A percentile compares a stretch with the other conserved stretches of the same genome.
These are phyloP conservation scores for Lachnellula hyalina DNA, from an alignment of 2,329 filamentous ascomycete species.

Conservation along the genomic window DNA sequence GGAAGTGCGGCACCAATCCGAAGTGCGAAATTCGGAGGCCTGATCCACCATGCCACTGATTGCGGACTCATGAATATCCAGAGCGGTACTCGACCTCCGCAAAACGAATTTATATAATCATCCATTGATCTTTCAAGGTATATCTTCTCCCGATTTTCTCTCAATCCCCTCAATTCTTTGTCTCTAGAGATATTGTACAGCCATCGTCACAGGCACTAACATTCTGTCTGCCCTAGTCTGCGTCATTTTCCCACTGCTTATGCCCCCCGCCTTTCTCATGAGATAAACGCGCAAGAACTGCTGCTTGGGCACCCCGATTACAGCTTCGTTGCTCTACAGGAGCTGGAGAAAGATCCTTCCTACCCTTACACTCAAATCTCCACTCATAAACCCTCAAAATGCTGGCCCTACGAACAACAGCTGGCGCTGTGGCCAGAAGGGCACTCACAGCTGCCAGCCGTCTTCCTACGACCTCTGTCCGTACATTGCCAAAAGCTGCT, in stretches of 20 bases:
- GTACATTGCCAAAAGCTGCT: constrained; percentile 26
- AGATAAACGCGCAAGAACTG: constrained; percentile 18
- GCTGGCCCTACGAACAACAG: constrained; percentile 30
- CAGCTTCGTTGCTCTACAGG: constrained; percentile 22
- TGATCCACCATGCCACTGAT: background rate
- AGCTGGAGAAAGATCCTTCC: constrained; percentile 22
- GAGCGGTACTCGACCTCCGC: background rate
- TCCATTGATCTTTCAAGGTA: constrained; percentile 17
- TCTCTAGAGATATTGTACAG: background rate
- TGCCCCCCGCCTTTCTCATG: constrained; percentile 26
- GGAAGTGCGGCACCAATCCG: background rate
- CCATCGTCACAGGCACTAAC: background rate
- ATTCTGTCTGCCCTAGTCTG: constrained; percentile 13
- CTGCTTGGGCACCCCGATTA: constrained; percentile 23
- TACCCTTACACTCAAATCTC: constrained; percentile 11
- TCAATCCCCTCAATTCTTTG: background rate
- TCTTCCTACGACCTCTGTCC: constrained; percentile 21
- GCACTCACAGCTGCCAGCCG: constrained; percentile 23
- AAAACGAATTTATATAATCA: background rate
- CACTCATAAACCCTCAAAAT: constrained; percentile 24
- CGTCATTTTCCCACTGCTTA: constrained; percentile 20
- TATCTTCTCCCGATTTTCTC: background rate
- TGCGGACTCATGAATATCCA: background rate
- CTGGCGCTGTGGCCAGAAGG: constrained; percentile 27
- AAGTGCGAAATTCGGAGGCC: too few relatives aligned